Percentiles rank a stretch among this genome's conserved stretches.
phyloP scores from a whole-genome alignment of 2,329 filamentous ascomycete genomes.

The Nectriaceae sp. region DNA sequence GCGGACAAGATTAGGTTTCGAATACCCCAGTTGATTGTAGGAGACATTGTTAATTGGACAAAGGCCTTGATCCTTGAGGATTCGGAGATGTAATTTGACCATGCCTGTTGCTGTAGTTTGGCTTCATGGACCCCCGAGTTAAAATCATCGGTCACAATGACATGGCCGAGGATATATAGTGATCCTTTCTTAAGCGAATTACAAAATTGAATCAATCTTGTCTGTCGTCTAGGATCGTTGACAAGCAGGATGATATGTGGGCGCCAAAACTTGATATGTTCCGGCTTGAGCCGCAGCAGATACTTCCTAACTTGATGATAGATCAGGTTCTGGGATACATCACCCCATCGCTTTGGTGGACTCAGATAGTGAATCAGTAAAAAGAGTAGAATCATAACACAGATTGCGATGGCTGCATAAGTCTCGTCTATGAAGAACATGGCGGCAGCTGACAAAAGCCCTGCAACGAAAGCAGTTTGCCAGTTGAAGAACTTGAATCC shows the following conservation, averaged over 20 bases:
- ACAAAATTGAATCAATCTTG: conserved; percentile 85
- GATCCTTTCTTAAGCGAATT: conserved; percentile 89
- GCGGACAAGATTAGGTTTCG: conserved; percentile 81
- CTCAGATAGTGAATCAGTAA: conserved; percentile 82
- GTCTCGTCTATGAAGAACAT: conserved; percentile 91
- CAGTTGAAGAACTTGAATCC: conserved; percentile 89
- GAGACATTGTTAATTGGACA: conserved; percentile 82
- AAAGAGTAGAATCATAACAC: conserved; percentile 74
- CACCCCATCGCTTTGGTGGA: conserved; percentile 86
- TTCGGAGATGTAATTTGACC: conserved; percentile 82
- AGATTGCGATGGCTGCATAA: conserved; percentile 76
- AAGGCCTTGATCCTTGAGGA: conserved; percentile 87
- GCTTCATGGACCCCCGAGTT: conserved; percentile 77
- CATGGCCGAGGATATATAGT: conserved; percentile 82
- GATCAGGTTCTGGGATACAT: conserved; percentile 86
- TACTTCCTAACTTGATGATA: conserved; percentile 88
- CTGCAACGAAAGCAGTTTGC: conserved; percentile 76
- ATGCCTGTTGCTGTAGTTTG: conserved; percentile 76
- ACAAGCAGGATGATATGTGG: conserved; percentile 84
- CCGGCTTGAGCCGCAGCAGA: conserved; percentile 76
- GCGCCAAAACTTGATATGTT: conserved; percentile 93
- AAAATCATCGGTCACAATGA: conserved; percentile 85
- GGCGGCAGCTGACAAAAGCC: conserved; percentile 72
- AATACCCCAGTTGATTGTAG: conserved; percentile 80
- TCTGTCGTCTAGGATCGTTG: conserved; percentile 80